Evolutionary conservation across 352 stramenopile species (phyloP), one percentile per base, ranked within the genome.

Genomic region (Pythium coloratum): DNA sequence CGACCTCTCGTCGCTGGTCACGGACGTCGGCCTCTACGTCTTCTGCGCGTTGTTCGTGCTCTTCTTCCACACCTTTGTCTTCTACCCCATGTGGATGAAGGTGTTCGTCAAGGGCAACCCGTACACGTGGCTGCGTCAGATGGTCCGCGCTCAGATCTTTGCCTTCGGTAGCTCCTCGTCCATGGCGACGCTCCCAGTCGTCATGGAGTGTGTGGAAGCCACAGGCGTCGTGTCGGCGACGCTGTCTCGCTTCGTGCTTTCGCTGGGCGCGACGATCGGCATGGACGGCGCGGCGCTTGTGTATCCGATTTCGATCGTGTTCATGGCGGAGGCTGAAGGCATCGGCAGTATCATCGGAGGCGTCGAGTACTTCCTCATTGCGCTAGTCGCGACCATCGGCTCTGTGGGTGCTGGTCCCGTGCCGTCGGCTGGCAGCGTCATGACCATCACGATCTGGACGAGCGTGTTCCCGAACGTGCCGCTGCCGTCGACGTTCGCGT

Each of bases 401-500:
- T 63, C 74, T 1, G 55, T 78, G 13, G 70, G 76, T 3, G 66
- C 69, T 12, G 74, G 62, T 0, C 76, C 76, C n/a, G 72, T 81
- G 4, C 76, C 76, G 0, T 40, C 70, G 18, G 59, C 71, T 0
- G 71, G 67, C n/a, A 66, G 67, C 47, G 74, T 84, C 32, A 81
- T 84, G 71, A 70, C 70, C 53, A 76, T 80, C 7, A 80, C 76
- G 46, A 73, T 81, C 58, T 84, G 71, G 73, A 67, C 50, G 18
- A 79, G 61, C 10, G 71, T 84, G 20, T 76, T 81, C 46, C 68
- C 72, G 1, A 71, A 56, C 12, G 65, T 75, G 3, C 42, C 70
- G 6, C 62, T 88, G 16, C 80, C 81, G 34, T 72, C 75, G 18
- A 74, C 79, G 5, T 90, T 88, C 53, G 69, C 69, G 3, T 85